Conservation (phyloP, 768 basidiomycete genomes). For the Psilocybe cubensis region DNA sequence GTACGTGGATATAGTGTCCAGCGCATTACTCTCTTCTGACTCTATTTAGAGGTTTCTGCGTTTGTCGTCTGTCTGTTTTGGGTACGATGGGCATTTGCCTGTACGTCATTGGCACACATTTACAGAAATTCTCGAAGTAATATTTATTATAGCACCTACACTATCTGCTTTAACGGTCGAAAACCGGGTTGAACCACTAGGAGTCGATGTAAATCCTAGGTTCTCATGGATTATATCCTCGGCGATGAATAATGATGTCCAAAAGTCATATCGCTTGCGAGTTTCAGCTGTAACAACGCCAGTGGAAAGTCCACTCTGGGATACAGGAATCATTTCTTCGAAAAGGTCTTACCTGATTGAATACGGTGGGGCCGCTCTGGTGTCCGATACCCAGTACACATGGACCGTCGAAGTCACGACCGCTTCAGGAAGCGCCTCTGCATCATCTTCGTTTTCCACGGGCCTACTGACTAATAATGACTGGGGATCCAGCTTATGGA, state of each 20-base stretch:
- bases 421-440: conserved; percentile 19
- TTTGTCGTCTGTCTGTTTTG: no score
- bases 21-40: no score
- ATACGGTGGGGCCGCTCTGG: conserved; percentile 27
- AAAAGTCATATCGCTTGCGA: conserved; percentile 27
- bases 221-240: conserved; percentile 31
- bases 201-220: conserved; percentile 29
- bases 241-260: conserved; percentile 14
- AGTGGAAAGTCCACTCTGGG: conserved; percentile 25
- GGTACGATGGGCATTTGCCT: not conserved
- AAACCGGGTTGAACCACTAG: conserved; percentile 25
- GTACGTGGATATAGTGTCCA: no score
- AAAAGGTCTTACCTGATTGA: conserved; percentile 25
- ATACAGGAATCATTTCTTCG: conserved; percentile 24
- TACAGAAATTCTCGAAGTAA: not conserved
- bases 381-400: conserved; percentile 27
- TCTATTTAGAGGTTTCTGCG: no score
- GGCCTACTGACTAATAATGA: conserved; percentile 25
- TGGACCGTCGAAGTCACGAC: conserved; percentile 29
- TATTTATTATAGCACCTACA: not conserved
- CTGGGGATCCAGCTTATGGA: conserved; percentile 31
- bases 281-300: conserved; percentile 20
- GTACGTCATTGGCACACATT: not conserved
- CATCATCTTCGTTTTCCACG: conserved; percentile 29
- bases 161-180: conserved; percentile 19